Base-by-base conservation (phyloP, 805 yeast genomes). In the Saccharomycopsis selenospora region DNA sequence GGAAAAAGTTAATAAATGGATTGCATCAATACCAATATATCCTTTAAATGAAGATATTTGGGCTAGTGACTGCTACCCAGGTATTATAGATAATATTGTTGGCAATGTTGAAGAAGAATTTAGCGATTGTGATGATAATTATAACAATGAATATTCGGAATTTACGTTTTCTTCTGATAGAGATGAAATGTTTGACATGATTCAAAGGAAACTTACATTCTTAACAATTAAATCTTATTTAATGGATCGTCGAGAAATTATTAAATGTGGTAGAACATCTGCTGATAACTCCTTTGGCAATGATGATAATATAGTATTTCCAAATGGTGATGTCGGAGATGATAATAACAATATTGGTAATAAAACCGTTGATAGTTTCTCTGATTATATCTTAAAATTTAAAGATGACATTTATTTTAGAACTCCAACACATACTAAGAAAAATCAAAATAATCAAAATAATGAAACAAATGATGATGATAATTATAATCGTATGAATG, bases 1-100 rank as follows among this genome's bases (percentile, higher is more conserved):
- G 43, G 91, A 85, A 57, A 85, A 84, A 57, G 85, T 85, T 1
- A 68, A 69, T 33, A 65, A 61, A 4, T 85, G 93, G 93, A 72
- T 85, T 29, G 65, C 66, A 3, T 68, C 70, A 25, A 72, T 85
- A 3, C 90, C 90, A 1, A 59, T 70, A 6, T 69, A 64, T 45
- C 58, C 65, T 0, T 53, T 61, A 17, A 58, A 44, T 3, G 45
- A 45, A 22, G 54, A 45, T 4, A 33, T 46, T 14, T 70, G 70
- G 72, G 56, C 57, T 23, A 65, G 60, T 44, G 72, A 70, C n/a
- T 77, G 82, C 53, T 79, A 70, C 52, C 76, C 81, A 0, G 79
- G 75, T 0, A 61, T 60, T 3, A 60, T 67, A 3, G 69, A 70
- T 2, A 62, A 70, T 20, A 42, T 36, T 17, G 30, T 27, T 28